Base-by-base conservation (phyloP, 768 basidiomycete genomes). In the Tylopilus felleus region DNA sequence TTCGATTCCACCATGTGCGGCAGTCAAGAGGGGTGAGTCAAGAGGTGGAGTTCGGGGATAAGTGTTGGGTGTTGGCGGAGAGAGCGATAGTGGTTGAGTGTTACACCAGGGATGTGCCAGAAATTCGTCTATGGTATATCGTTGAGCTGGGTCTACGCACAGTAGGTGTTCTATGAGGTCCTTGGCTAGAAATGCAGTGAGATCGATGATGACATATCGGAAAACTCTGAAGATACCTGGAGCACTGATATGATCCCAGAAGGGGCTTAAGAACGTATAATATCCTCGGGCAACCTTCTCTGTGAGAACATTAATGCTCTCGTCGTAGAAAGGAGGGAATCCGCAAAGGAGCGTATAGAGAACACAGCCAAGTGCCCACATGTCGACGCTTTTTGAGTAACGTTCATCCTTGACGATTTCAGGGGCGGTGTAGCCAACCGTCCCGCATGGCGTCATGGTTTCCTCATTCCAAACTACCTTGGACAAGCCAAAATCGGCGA, bases 341-440 rank as follows among this genome's bases (percentile, higher is more conserved):
- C 97, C 97, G 64, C 97, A 98, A 19, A 99, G 84, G 2, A 98
- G 79, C 2, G 97, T 99, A 74, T 99, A 99, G 1, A 99, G 79
- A n/a, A 99, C 97, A 71, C 97, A 99, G 38, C 97, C 97, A 35
- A 99, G 75, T 2, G 97, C 97, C 97, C 97, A 99, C 97, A 98
- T 98, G 68, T 99, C 97, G 51, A 98, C 96, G 64, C 90, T 93
- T 73, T 94, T 95, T 69, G 85, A 89, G 69, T 96, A 96, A 27
- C 93, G 81, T 74, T 99, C 96, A 67, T 98, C 97, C 74, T 98
- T 98, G 63, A 99, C 97, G 57, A 99, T 99, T 74, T 99, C 97
- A 6, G 97, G 97, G 7, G 97, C 97, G 3, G 97, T 99, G 72
- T 99, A 99, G 21, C 97, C 97, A 29, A 99, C 96, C 3, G 97